phyloP scores from a whole-genome alignment of 2,329 filamentous ascomycete species.

The Aspergillus fumigatiaffinis region DNA sequence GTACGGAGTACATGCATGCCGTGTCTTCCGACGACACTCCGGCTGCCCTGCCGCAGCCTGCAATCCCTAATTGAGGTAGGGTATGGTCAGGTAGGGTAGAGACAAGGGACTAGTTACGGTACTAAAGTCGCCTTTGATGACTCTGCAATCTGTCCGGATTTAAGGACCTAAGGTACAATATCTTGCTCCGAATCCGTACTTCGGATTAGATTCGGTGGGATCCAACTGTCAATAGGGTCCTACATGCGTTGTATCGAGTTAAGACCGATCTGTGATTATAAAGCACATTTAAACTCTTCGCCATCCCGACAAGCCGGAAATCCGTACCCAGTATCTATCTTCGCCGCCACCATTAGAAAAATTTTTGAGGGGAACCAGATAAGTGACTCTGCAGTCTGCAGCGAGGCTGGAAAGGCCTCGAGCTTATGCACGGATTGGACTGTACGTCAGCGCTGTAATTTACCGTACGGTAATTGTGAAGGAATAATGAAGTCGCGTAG shows the following conservation, averaged over 20 bases:
- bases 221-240: too few relatives aligned
- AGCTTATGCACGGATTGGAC: not conserved
- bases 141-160: not conserved
- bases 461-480: constrained; percentile 1
- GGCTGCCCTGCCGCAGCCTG: not conserved
- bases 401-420: constrained; percentile 11
- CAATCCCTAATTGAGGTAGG: not conserved
- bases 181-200: not conserved
- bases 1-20: not conserved
- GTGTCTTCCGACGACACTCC: constrained; percentile 1
- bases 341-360: constrained; percentile 4
- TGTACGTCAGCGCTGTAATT: constrained; percentile 7
- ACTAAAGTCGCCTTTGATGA: too few relatives aligned
- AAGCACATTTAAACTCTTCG: constrained; percentile 1
- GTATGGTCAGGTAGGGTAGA: not conserved
- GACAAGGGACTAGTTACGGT: not conserved
- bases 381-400: constrained; percentile 7
- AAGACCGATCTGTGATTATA: not conserved
- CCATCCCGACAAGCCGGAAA: constrained; percentile 2
- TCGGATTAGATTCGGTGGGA: not conserved
- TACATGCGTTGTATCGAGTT: not conserved
- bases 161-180: not conserved
- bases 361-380: constrained; percentile 6
- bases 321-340: not conserved
- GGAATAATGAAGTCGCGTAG: not conserved